Conservation (phyloP, 2,329 filamentous ascomycete species). For the Talaromyces albobiverticillius region DNA sequence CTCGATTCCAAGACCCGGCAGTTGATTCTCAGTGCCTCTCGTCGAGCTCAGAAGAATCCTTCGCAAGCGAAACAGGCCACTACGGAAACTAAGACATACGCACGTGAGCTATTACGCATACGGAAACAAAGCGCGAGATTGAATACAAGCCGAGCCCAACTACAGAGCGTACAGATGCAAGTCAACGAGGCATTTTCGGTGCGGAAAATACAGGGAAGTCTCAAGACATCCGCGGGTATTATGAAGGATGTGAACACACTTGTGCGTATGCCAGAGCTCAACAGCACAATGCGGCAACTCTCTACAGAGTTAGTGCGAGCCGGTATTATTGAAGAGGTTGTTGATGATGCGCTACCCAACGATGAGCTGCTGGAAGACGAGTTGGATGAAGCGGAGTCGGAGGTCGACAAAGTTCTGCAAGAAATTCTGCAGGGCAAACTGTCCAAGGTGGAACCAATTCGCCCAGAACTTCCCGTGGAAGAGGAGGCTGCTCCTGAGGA, state of each 20-base stretch:
- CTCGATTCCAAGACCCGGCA: slow-evolving; percentile 82
- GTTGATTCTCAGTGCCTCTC: slow-evolving; percentile 78
- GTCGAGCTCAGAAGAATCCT: slow-evolving; percentile 76
- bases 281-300: slow-evolving; percentile 83
- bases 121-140: slow-evolving; percentile 73
- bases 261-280: slow-evolving; percentile 79
- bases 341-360: slow-evolving; percentile 77
- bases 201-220: slow-evolving; percentile 91
- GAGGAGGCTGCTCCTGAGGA: slow-evolving; percentile 55
- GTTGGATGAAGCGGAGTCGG: slow-evolving; percentile 73
- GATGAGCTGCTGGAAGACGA: slow-evolving; percentile 68
- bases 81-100: slow-evolving; percentile 82
- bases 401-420: slow-evolving; percentile 89
- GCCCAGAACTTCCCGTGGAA: slow-evolving; percentile 52
- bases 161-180: slow-evolving; percentile 93
- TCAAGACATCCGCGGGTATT: slow-evolving; percentile 80
- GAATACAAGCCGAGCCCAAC: slow-evolving; percentile 83
- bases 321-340: slow-evolving; percentile 97
- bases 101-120: slow-evolving; percentile 78
- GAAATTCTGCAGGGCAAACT: slow-evolving; percentile 85
- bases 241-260: slow-evolving; percentile 96
- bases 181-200: slow-evolving; percentile 95
- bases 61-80: slow-evolving; percentile 74
- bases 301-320: slow-evolving; percentile 87
- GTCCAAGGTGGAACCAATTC: slow-evolving; percentile 61